A percentile compares a stretch with the other conserved stretches of the same genome.
phyloP scores from a whole-genome alignment of 2,329 filamentous ascomycete species.

The Alternaria angustiovoidea region DNA sequence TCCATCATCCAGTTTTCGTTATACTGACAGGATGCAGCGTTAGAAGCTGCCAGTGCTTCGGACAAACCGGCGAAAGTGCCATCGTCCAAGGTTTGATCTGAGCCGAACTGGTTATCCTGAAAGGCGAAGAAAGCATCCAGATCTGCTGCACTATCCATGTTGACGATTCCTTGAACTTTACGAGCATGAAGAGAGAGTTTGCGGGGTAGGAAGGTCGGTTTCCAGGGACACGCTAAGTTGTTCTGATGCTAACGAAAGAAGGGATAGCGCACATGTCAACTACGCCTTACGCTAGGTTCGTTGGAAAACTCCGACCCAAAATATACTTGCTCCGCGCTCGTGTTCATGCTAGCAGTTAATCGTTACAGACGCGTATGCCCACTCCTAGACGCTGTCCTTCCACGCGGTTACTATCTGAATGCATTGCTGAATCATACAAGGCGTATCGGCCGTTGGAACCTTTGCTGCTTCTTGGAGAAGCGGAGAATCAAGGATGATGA shows the following conservation, averaged over 20 bases:
- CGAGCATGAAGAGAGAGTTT: background rate
- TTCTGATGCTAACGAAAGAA: constrained; percentile 7
- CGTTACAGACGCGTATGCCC: background rate
- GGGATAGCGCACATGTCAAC: constrained; percentile 19
- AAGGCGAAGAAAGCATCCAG: constrained; percentile 1
- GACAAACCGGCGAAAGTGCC: constrained; percentile 13
- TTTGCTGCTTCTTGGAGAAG: too few species aligned
- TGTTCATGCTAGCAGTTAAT: background rate
- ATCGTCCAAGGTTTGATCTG: constrained; percentile 5
- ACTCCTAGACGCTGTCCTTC: background rate
- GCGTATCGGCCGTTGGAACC: too few species aligned
- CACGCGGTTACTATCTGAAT: too few species aligned
- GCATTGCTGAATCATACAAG: too few species aligned
- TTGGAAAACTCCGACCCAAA: background rate
- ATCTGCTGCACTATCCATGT: constrained; percentile 1
- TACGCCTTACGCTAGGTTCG: constrained; percentile 11
- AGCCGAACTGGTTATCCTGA: background rate
- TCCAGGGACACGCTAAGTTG: constrained; percentile 1
- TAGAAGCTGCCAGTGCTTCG: constrained; percentile 7
- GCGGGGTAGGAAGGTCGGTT: constrained; percentile 5
- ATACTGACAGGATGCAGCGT: background rate
- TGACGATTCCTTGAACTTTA: background rate
- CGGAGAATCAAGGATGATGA: too few species aligned
- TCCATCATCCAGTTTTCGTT: constrained; percentile 14
- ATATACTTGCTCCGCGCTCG: background rate